Evolutionary conservation across 768 basidiomycete species (phyloP).

Genomic region (Suillus lakei): DNA sequence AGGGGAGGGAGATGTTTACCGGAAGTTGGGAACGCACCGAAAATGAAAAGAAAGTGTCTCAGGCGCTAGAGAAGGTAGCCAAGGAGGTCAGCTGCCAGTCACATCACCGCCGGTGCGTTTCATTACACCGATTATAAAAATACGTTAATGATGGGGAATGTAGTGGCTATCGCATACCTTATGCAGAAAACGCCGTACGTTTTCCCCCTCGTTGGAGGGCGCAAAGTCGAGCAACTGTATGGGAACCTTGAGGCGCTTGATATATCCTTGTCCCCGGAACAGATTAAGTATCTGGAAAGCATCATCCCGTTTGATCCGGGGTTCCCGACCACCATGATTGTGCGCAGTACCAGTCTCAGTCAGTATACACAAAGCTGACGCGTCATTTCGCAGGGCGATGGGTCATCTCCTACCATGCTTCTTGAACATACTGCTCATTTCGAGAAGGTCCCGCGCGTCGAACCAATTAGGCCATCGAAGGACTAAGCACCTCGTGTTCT

Average conservation of each 20-base stretch:
- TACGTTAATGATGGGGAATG: not conserved
- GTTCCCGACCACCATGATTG: conserved; percentile 37
- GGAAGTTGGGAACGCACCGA: conserved; percentile 52
- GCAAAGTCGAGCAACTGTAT: conserved; percentile 41
- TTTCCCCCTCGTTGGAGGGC: conserved; percentile 41
- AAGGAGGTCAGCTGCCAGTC: conserved; percentile 51
- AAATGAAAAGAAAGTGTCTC: conserved; percentile 45
- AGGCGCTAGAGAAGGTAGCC: conserved; percentile 55
- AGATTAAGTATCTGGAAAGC: conserved; percentile 37
- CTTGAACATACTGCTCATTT: conserved; percentile 8
- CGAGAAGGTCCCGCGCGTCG: conserved; percentile 12
- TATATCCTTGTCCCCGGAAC: conserved; percentile 35
- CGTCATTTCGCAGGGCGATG: conserved; percentile 3
- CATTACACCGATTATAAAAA: not conserved
- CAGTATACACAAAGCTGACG: not conserved
- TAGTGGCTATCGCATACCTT: conserved; percentile 44
- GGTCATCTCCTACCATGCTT: conserved; percentile 1
- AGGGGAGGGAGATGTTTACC: conserved; percentile 28
- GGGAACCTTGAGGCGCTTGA: conserved; percentile 42
- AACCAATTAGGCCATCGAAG: conserved; percentile 6
- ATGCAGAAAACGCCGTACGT: conserved; percentile 45
- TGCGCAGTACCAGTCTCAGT: conserved; percentile 19
- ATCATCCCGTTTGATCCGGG: conserved; percentile 37
- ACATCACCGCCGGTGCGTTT: conserved; percentile 40
- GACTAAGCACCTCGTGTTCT: not conserved